Base-by-base conservation (phyloP, 345 rosid genomes). In the Lagerstroemia speciosa region DNA sequence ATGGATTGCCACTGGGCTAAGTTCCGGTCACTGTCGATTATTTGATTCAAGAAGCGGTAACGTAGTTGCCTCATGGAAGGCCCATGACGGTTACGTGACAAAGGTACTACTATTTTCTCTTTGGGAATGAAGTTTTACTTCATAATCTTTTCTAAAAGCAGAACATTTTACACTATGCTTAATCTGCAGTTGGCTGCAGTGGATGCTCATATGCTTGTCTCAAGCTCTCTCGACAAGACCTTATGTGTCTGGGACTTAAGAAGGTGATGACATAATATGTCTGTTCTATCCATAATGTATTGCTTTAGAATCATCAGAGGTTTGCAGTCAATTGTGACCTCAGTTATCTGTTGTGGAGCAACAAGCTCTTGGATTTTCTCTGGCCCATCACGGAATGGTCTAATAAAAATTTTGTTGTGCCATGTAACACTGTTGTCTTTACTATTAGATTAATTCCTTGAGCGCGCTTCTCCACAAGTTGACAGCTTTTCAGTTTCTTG, bases 51-150 rank as follows among this genome's bases (percentile, higher is more conserved):
- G 98, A 71, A 84, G 86, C 65, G 86, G 91, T 76, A 78, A 80
- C 68, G 74, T 87, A 57, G 67, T 88, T 81, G 84, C 89, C 67
- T 84, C 85, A 66, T 92, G 98, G 97, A 84, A 82, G 80, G 96
- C 91, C 82, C 98, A 92, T 64, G 93, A 88, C 68, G 97, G 93
- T 80, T 92, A 87, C 60, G 83, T 92, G 67, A 92, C 93, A 37
- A 85, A 88, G 97, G 97, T 88, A 78, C 53, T 34, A 29, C 62
- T 31, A 68, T 65, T 52, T 74, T 69, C 58, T 40, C 1, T 26
- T 37, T 37, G 17, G 61, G 33, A 37, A 60, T 24, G 41, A 36
- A 46, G 29, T 73, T 68, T 48, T 53, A 48, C 41, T 62, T 66
- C 20, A 38, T 52, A 46, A 60, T 48, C 32, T 8, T 22, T n/a